Evolutionary conservation across 225 moss, liverwort and hornwort species (phyloP).

Genomic region (Thuidium tamariscinum): DNA sequence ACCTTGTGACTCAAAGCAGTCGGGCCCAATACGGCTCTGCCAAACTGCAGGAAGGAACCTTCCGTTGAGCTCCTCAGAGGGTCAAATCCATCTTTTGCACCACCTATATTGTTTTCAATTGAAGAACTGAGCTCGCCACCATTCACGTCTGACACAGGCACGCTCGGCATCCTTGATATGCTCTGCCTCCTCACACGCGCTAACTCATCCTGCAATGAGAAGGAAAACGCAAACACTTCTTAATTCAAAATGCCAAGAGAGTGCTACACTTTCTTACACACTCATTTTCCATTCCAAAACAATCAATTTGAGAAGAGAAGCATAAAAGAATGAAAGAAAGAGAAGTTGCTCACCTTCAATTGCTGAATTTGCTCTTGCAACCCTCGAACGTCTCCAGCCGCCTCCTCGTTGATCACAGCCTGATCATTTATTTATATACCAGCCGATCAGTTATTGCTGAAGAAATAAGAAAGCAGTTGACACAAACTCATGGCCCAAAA

Average conservation of each 20-base stretch:
- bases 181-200: slow-evolving; percentile 79
- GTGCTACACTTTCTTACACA: neutral
- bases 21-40: slow-evolving; percentile 26
- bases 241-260: neutral
- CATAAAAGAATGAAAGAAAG: neutral
- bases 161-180: slow-evolving; percentile 52
- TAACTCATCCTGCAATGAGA: slow-evolving; percentile 44
- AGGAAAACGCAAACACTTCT: neutral
- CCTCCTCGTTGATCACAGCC: slow-evolving; percentile 89
- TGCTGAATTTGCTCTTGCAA: slow-evolving; percentile 76
- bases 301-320: neutral
- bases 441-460: neutral
- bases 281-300: neutral
- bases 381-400: slow-evolving; percentile 60
- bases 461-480: neutral
- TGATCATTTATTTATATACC: neutral
- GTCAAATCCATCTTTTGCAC: slow-evolving; percentile 22
- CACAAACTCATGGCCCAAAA: neutral
- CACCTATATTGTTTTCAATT: neutral
- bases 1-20: slow-evolving; percentile 39
- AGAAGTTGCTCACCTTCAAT: slow-evolving; percentile 35
- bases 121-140: slow-evolving; percentile 1
- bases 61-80: slow-evolving; percentile 22
- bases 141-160: slow-evolving; percentile 1
- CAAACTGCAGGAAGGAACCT: slow-evolving; percentile 49